phyloP scores from a whole-genome alignment of 768 basidiomycete species.

The Serendipita sp. region DNA sequence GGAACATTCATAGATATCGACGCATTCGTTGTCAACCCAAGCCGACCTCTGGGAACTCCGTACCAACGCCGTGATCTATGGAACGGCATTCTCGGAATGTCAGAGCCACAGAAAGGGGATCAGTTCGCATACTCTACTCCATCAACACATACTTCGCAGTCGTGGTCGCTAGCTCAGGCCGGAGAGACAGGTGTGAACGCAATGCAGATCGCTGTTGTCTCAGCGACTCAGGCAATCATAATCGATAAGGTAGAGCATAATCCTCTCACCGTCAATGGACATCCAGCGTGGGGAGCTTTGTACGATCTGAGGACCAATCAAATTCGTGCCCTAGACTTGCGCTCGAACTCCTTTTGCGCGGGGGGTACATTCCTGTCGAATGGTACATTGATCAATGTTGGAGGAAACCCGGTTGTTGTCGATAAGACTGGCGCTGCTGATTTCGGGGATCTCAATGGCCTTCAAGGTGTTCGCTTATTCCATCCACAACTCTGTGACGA shows the following conservation, averaged over 20 bases:
- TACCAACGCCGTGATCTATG: conserved; percentile 4
- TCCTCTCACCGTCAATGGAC: conserved; percentile 52
- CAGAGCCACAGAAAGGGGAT: background rate
- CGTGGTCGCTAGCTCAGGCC: conserved; percentile 46
- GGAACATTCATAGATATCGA: conserved; percentile 37
- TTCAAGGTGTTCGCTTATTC: conserved; percentile 59
- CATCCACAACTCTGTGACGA: conserved; percentile 37
- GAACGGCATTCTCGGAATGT: background rate
- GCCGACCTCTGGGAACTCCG: conserved; percentile 11
- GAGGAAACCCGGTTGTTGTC: conserved; percentile 65
- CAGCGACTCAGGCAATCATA: conserved; percentile 51
- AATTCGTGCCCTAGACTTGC: conserved; percentile 42
- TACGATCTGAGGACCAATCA: conserved; percentile 51
- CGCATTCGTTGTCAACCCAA: conserved; percentile 49
- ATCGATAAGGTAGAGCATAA: conserved; percentile 82
- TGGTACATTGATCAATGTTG: conserved; percentile 63
- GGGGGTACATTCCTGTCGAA: conserved; percentile 65
- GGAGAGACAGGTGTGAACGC: conserved; percentile 65
- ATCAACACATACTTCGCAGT: background rate
- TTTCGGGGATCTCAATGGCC: conserved; percentile 59
- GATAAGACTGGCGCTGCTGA: conserved; percentile 48
- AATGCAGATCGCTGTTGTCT: conserved; percentile 61
- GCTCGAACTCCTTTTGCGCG: conserved; percentile 78
- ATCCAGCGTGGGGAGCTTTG: conserved; percentile 69
- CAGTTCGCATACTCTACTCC: background rate